phyloP scores from a whole-genome alignment of 2,329 filamentous ascomycete genomes.

The Bertia moriformis region DNA sequence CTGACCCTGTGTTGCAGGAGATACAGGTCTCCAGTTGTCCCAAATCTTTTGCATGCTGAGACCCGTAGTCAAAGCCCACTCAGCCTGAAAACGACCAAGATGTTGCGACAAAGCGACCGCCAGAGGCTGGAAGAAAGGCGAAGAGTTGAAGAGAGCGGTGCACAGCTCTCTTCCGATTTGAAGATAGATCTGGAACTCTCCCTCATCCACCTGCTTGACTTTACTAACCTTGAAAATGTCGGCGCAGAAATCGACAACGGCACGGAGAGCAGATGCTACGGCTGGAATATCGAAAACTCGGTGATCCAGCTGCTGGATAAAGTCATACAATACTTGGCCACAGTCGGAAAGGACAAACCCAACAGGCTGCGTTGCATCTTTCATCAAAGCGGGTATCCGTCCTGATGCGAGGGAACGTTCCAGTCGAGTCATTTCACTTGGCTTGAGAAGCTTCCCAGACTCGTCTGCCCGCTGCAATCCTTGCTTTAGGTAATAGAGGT shows the following conservation, averaged over 20 bases:
- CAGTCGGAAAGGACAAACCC: neutral
- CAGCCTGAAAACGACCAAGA: slow-evolving; percentile 45
- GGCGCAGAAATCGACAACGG: neutral
- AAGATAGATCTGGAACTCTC: neutral
- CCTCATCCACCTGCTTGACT: neutral
- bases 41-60: slow-evolving; percentile 70
- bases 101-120: slow-evolving; percentile 19
- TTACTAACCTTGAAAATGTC: neutral
- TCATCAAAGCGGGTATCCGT: neutral
- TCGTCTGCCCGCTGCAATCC: neutral
- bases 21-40: slow-evolving; percentile 53
- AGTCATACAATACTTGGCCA: neutral
- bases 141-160: slow-evolving; percentile 2
- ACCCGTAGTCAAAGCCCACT: slow-evolving; percentile 61
- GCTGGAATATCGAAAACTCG: neutral
- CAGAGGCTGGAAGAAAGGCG: neutral
- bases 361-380: neutral
- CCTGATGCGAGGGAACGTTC: neutral
- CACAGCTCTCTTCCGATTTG: slow-evolving; percentile 8
- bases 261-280: neutral
- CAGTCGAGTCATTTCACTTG: neutral
- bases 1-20: slow-evolving; percentile 28
- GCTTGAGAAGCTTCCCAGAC: neutral
- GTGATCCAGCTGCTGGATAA: neutral
- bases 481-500: neutral